Conservation (phyloP, 192 early-diverging fungal species). For the Haplosporangium gracile region DNA sequence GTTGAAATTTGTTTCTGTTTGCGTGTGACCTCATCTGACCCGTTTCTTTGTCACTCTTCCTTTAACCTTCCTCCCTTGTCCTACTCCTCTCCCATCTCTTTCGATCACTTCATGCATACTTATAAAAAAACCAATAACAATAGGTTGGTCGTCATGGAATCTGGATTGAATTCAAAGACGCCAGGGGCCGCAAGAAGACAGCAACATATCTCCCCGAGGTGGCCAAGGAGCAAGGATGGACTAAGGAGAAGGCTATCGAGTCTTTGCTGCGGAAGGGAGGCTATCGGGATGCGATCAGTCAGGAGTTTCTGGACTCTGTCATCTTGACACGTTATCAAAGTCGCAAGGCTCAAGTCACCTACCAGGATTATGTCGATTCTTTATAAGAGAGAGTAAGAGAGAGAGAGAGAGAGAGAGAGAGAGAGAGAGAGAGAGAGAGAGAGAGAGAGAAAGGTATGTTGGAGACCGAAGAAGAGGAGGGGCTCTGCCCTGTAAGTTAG, state of each 20-base stretch:
- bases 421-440: too few relatives aligned
- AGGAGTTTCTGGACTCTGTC: conserved; percentile 68
- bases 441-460: not conserved
- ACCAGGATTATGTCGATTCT: conserved; percentile 75
- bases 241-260: conserved; percentile 85
- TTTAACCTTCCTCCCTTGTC: not conserved
- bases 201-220: conserved; percentile 96
- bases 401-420: not conserved
- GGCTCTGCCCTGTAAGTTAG: not conserved
- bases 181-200: conserved; percentile 65
- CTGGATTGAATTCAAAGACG: conserved; percentile 86
- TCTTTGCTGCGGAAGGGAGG: conserved; percentile 92
- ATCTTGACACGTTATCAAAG: conserved; percentile 89
- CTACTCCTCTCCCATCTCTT: not conserved
- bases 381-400: not conserved
- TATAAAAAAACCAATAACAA: not conserved
- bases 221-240: conserved; percentile 91
- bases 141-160: conserved; percentile 91
- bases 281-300: conserved; percentile 72
- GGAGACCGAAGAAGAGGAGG: too few relatives aligned
- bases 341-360: conserved; percentile 75
- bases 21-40: conserved; percentile 5
- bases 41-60: not conserved
- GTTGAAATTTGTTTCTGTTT: not conserved
- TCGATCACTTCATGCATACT: not conserved